Conservation (phyloP, 257 asterid genomes). For the Paraleonurus japonicus region DNA sequence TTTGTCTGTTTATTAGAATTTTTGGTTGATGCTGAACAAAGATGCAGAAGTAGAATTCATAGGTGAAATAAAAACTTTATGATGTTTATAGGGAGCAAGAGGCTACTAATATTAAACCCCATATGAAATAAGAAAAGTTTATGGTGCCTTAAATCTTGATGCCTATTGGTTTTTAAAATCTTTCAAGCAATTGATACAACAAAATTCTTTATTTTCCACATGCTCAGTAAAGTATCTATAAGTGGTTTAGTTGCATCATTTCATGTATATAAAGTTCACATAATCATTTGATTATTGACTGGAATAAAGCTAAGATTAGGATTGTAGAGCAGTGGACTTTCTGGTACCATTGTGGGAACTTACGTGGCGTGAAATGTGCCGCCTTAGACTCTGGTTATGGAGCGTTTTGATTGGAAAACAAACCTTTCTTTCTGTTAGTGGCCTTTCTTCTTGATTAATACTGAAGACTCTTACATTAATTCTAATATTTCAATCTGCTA, state of each 20-base stretch:
- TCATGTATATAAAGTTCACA: constrained; percentile 27
- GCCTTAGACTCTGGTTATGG: constrained; percentile 28
- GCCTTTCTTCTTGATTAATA: constrained; percentile 40
- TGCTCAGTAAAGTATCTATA: constrained; percentile 25
- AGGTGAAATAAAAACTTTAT: constrained; percentile 17
- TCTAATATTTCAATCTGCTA: constrained; percentile 26
- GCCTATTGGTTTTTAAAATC: constrained; percentile 19
- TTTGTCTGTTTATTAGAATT: constrained; percentile 9
- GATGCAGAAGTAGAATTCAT: constrained; percentile 10
- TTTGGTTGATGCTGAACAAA: constrained; percentile 1
- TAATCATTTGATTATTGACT: constrained; percentile 44
- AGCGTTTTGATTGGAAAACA: constrained; percentile 33
- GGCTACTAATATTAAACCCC: constrained; percentile 3
- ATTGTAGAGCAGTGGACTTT: constrained; percentile 32
- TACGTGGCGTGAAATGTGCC: constrained; percentile 38
- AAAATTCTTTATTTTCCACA: constrained; percentile 20
- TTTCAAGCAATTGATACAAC: constrained; percentile 7
- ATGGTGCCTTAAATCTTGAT: constrained; percentile 9
- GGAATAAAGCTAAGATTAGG: constrained; percentile 20
- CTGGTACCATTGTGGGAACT: constrained; percentile 37
- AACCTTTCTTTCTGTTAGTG: constrained; percentile 48
- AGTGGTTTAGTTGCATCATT: constrained; percentile 32
- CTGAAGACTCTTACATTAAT: constrained; percentile 33
- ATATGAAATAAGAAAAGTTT: constrained; percentile 15
- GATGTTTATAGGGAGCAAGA: constrained; percentile 7